These are phyloP conservation scores for Musa balbisiana DNA, from an alignment of 202 grass and related monocot genomes.

Conservation along the genomic window DNA sequence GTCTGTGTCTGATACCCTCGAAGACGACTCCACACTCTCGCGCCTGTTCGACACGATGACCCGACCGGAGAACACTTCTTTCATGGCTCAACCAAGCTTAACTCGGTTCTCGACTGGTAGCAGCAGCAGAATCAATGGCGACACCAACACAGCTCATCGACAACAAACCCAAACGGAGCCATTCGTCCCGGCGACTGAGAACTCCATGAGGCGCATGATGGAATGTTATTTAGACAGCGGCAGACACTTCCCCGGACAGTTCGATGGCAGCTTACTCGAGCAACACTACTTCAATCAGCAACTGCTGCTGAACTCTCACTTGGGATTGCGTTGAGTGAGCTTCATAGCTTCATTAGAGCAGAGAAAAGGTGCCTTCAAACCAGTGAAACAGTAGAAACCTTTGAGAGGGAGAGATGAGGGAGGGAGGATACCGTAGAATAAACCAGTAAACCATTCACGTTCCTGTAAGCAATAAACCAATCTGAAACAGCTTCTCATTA, in stretches of 20 bases:
- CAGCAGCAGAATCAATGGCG: neutral
- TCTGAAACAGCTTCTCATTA: neutral
- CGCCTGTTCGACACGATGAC: neutral
- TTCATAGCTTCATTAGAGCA: neutral
- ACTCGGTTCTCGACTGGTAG: neutral
- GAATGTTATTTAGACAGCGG: neutral
- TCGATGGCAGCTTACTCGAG: neutral
- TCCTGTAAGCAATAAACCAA: neutral
- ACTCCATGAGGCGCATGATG: neutral
- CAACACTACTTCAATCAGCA: neutral
- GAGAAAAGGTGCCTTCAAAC: neutral
- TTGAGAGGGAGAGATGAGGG: neutral
- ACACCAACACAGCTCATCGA: neutral
- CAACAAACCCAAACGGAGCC: neutral
- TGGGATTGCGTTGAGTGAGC: neutral
- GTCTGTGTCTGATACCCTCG: neutral
- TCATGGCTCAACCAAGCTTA: neutral
- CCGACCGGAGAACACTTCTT: neutral
- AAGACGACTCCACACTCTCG: neutral
- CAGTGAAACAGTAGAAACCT: neutral
- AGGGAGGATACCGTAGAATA: neutral
- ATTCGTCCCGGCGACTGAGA: neutral
- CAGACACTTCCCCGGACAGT: neutral
- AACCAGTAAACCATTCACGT: neutral
- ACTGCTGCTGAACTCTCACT: neutral